Base-by-base conservation (phyloP, 805 yeast genomes). In the Hanseniaspora jakobsenii region DNA sequence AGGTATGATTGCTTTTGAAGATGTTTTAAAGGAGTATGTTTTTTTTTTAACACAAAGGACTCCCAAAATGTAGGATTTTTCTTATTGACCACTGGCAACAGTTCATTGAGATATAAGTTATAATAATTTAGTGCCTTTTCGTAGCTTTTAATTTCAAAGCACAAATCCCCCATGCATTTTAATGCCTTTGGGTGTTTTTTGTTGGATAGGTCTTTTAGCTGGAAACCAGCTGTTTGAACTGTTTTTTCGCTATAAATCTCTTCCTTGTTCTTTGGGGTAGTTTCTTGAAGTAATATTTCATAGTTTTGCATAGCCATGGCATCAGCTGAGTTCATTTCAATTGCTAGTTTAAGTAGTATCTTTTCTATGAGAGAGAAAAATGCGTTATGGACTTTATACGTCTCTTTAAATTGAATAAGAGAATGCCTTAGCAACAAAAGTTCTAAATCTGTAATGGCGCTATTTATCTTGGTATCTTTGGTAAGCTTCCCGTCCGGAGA, bases 81-180 rank as follows among this genome's bases (percentile, higher is more conserved):
- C 13, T 41, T 35, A 35, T 41, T 41, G 3, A 41, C 32, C 12
- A 34, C 10, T 12, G 45, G 39, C 3, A 41, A 13, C 3, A 35
- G 10, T 3, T n/a, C 3, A 6, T 13, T 8, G 12, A 41, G 16
- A 21, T 41, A 41, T n/a, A 16, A 23, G 3, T 22, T 30, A 17
- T 41, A 41, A 16, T 32, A 19, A 6, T 34, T 60, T 37, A 69
- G 69, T 2, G 94, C 85, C 48, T 76, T 73, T 1, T 59, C 58
- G n/a, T 62, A 50, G 37, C 68, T 61, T 3, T 72, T 67, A 47
- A 68, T 62, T 36, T 70, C 64, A 49, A 70, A 71, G 8, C 84
- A 79, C 37, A 80, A 60, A 60, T 87, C 95, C 1, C 86, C 96
- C 1, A 81, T 74, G 52, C 83, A 64, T 58, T 86, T 86, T 55